Evolutionary conservation across 768 basidiomycete genomes (phyloP).

Genomic region (Fibroporia radiculosa): DNA sequence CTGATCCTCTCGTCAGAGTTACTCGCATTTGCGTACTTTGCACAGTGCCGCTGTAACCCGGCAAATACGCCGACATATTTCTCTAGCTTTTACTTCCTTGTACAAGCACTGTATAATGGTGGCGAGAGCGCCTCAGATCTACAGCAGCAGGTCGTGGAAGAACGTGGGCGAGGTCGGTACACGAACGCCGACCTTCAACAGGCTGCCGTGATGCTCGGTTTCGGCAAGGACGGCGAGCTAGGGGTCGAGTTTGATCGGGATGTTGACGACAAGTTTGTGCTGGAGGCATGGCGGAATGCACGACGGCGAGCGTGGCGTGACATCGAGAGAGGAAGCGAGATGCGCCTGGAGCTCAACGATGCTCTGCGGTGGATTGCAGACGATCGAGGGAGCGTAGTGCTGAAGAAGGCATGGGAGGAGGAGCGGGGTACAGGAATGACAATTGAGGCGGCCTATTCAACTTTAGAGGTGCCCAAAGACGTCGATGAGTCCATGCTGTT

Average conservation of each 20-base stretch:
- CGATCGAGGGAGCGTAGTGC: conserved; percentile 39
- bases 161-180: conserved; percentile 59
- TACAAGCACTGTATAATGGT: conserved; percentile 40
- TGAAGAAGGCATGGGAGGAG: conserved; percentile 45
- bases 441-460: conserved; percentile 61
- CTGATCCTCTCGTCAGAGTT: conserved; percentile 38
- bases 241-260: conserved; percentile 64
- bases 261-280: conserved; percentile 62
- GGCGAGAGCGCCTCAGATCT: conserved; percentile 42
- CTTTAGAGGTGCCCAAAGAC: conserved; percentile 62
- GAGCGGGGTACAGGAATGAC: conserved; percentile 55
- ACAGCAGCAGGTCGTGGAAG: conserved; percentile 50
- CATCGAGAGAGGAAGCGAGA: conserved; percentile 33
- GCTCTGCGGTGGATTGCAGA: conserved; percentile 67
- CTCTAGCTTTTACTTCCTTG: conserved; percentile 44
- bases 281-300: conserved; percentile 59
- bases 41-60: conserved; percentile 79
- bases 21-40: conserved; percentile 70
- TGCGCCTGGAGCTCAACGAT: conserved; percentile 51
- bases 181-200: conserved; percentile 43
- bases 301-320: conserved; percentile 49
- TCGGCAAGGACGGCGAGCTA: conserved; percentile 52
- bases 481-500: conserved; percentile 74
- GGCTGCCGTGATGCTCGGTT: conserved; percentile 51
- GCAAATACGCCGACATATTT: conserved; percentile 56